Evolutionary conservation across 23 red algal genomes (phyloP), one percentile per base, ranked within the genome.

Genomic region (Pyropia haitanensis): DNA sequence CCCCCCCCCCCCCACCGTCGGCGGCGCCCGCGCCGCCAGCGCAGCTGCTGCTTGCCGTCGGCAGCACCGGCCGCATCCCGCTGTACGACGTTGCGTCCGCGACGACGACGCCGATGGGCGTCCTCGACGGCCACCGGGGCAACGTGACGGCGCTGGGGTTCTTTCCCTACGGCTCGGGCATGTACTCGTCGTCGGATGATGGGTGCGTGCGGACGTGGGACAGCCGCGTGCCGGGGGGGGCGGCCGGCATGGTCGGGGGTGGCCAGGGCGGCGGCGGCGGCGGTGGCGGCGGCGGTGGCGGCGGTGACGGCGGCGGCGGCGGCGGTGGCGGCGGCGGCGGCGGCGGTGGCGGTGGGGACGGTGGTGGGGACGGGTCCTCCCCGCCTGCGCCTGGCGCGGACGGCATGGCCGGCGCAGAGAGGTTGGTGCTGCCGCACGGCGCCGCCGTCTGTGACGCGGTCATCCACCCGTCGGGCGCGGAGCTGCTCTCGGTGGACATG

Each of bases 131-230:
- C 10, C 80, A 85, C 34, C 49, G 69, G 17, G 63, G 67, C 58
- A 85, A 85, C 53, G 80, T 85, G 17, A 73, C 59, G 28, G 52
- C 58, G 34, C 16, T 85, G 34, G 80, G 50, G 3, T 85, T 61
- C 18, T 61, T 53, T 17, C 20, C n/a, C 2, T 27, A 50, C 33
- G 78, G 78, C 13, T 53, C 34, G 1, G 70, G 54, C 53, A 33
- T 72, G 26, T 74, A 72, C 18, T 65, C 34, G 27, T 71, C 70
- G 30, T 65, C 68, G 33, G 80, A 85, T 26, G 80, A 85, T 31
- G 58, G 53, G 15, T 65, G 28, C 16, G 28, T 85, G 10, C 21
- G 51, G 23, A 59, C 58, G 57, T 85, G 80, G 80, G 71, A 85
- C 50, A 27, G 33, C 8, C 54, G 71, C 3, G 27, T 12, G 10